phyloP scores from a whole-genome alignment of 169 alveolate genomes.

The Plasmodium knowlesi region DNA sequence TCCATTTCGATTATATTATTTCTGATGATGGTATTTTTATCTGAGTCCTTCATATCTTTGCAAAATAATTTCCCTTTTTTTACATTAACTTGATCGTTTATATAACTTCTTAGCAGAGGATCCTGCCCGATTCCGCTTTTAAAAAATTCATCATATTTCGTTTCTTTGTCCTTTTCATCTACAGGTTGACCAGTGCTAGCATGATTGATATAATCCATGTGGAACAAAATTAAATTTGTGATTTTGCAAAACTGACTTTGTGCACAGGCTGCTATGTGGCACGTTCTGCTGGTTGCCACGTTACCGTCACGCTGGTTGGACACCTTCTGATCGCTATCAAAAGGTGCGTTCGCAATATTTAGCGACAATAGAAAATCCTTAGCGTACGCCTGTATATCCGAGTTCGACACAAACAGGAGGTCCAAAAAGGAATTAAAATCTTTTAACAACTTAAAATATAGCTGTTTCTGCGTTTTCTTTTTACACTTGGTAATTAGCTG shows the following conservation, averaged over 20 bases:
- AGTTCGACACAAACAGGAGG: constrained; percentile 7
- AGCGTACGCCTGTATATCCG: constrained; percentile 16
- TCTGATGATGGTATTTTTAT: constrained; percentile 28
- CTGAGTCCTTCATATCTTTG: neutral
- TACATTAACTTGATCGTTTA: constrained; percentile 6
- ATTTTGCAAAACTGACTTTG: constrained; percentile 13
- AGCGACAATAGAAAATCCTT: constrained; percentile 12
- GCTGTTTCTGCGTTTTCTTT: neutral
- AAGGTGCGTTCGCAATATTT: neutral
- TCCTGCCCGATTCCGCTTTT: constrained; percentile 5
- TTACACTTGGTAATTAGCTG: constrained; percentile 14
- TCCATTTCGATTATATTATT: constrained; percentile 55
- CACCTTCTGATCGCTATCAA: neutral
- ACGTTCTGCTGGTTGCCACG: neutral
- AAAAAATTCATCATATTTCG: constrained; percentile 21
- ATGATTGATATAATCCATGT: constrained; percentile 10
- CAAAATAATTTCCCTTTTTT: constrained; percentile 59
- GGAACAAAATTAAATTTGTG: constrained; percentile 31
- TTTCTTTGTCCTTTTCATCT: neutral
- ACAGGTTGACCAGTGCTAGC: neutral
- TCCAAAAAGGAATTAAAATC: constrained; percentile 2
- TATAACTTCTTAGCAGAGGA: constrained; percentile 8
- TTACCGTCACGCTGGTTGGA: neutral
- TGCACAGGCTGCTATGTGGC: neutral
- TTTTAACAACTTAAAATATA: constrained; percentile 15